These are phyloP conservation scores for Narthecium ossifragum DNA, from an alignment of 106 monocot genomes.

Conservation along the genomic window DNA sequence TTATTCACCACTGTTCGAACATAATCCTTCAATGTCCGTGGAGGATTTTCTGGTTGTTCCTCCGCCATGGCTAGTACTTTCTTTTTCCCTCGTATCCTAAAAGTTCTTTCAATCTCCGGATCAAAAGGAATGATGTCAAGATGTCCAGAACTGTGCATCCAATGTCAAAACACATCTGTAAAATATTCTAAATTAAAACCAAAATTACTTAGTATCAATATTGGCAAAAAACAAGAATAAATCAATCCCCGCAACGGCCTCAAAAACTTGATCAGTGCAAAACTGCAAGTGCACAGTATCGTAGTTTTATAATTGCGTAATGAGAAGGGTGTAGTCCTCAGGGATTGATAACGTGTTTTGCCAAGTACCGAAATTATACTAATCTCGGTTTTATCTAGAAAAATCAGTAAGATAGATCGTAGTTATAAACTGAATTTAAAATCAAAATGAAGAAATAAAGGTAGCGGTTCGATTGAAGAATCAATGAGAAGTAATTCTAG, in stretches of 20 bases:
- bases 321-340: no score
- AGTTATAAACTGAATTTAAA: no score
- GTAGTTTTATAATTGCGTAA: no score
- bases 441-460: no score
- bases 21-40: slow-evolving; percentile 6
- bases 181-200: not conserved
- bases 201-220: not conserved
- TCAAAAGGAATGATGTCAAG: not conserved
- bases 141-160: not conserved
- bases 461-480: no score
- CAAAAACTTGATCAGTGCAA: slow-evolving; percentile 1
- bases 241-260: not conserved
- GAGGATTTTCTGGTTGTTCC: not conserved
- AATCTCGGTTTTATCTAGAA: no score
- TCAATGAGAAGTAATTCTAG: no score
- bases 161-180: not conserved
- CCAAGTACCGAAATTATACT: no score
- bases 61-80: not conserved
- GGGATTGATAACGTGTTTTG: no score
- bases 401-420: no score
- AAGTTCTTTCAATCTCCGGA: not conserved
- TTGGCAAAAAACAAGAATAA: slow-evolving; percentile 2
- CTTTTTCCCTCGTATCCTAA: not conserved
- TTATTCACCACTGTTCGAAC: not conserved
- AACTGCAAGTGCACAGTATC: no score